These are phyloP conservation scores for Punctularia strigosozonata DNA, from an alignment of 768 basidiomycete species.

Conservation along the genomic window DNA sequence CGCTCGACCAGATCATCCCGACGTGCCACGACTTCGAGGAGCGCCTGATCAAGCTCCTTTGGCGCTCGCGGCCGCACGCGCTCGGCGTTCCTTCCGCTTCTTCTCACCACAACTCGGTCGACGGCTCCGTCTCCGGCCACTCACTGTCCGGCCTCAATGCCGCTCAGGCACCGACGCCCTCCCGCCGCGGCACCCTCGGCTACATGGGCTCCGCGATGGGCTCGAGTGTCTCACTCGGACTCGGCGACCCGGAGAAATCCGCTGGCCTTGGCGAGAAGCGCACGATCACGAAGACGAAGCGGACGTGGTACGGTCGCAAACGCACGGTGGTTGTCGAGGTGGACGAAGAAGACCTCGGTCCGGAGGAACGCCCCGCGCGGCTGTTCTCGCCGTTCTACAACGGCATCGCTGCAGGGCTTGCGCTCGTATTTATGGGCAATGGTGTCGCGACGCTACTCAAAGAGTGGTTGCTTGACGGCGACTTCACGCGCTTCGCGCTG, in stretches of 20 bases:
- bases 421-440: constrained; percentile 43
- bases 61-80: constrained; percentile 27
- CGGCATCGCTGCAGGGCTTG: constrained; percentile 21
- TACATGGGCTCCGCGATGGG: background rate
- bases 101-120: constrained; percentile 13
- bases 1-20: constrained; percentile 62
- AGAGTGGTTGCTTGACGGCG: constrained; percentile 39
- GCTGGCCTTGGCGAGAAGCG: background rate
- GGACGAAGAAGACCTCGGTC: constrained; percentile 19
- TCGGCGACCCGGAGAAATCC: background rate
- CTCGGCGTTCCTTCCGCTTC: constrained; percentile 13
- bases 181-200: constrained; percentile 1
- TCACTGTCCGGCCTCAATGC: constrained; percentile 18
- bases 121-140: constrained; percentile 26
- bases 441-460: constrained; percentile 48
- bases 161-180: constrained; percentile 6
- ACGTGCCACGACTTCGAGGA: constrained; percentile 42
- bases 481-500: constrained; percentile 30
- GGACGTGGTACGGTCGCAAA: constrained; percentile 55
- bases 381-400: constrained; percentile 26
- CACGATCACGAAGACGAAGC: constrained; percentile 20
- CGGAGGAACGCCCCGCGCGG: constrained; percentile 18
- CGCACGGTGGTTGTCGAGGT: constrained; percentile 23
- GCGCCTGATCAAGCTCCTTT: constrained; percentile 43
- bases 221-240: background rate